Evolutionary conservation across 2,329 filamentous ascomycete species (phyloP), one percentile per base, ranked within the genome.

Genomic region (Fragosphaeria purpurea): DNA sequence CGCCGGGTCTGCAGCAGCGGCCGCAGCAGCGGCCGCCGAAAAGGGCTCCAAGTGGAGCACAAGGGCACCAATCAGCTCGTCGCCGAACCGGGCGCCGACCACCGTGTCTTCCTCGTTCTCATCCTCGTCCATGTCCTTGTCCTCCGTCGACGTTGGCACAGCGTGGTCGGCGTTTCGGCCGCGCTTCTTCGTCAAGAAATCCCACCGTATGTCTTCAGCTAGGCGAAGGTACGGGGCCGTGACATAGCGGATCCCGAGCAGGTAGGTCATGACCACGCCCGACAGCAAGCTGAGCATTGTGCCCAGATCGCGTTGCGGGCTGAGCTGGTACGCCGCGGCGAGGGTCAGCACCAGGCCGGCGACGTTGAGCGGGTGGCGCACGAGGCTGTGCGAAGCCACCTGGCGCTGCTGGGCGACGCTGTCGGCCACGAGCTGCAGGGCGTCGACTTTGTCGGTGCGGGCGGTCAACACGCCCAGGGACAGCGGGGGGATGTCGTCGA

Each of bases 381-480:
- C 71, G 52, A 93, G 70, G 55, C 78, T 70, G 50, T 71, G 69
- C 41, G 81, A 78, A 22, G 86, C 80, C 7, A 76, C 68, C 62
- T 88, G 83, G 55, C 85, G 81, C 71, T 93, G 88, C 67, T 95
- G 85, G 38, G 87, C 86, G 46, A 94, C 79, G 52, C 83, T 88
- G 66, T 91, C 87, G 54, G 88, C 84, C 40, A 95, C 75, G 22
- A 95, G 77, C 55, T 78, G 77, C 47, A 95, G 72, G 13, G 83
- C 83, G 50, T 80, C 75, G 55, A 81, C 68, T 62, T 83, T 81
- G 63, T 89, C 84, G 47, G 72, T 63, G 46, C 78, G 69, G 46
- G 62, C 61, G 44, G 72, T 71, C 42, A 82, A 68, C 30, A 76
- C 64, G 58, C 80, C 77, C 47, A 86, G 80, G 47, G 75, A 77